phyloP scores from a whole-genome alignment of 1,139 yeast species.

The Taphrina populina region DNA sequence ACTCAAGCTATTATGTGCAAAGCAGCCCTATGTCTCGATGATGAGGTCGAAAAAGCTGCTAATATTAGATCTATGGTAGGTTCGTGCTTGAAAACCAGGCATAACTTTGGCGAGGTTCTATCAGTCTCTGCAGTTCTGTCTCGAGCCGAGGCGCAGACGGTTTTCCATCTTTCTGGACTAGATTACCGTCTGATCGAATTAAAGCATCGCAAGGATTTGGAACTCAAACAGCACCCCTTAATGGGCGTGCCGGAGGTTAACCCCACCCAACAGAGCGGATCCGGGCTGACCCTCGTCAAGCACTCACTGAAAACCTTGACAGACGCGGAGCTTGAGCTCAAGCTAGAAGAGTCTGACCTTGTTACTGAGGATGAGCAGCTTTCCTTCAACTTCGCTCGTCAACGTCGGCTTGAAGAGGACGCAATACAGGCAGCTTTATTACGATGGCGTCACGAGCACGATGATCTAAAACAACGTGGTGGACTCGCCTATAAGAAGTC shows the following conservation, averaged over 20 bases:
- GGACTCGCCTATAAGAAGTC: slow-evolving; percentile 54
- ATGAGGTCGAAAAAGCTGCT: slow-evolving; percentile 43
- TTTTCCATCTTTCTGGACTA: slow-evolving; percentile 46
- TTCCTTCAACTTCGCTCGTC: slow-evolving; percentile 62
- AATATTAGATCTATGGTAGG: slow-evolving; percentile 36
- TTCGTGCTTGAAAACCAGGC: slow-evolving; percentile 14
- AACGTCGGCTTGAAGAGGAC: slow-evolving; percentile 68
- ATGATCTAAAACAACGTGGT: slow-evolving; percentile 66
- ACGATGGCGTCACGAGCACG: slow-evolving; percentile 83
- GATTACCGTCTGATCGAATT: slow-evolving; percentile 48
- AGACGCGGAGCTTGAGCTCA: slow-evolving; percentile 55
- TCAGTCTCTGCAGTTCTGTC: slow-evolving; percentile 69
- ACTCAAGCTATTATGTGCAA: slow-evolving; percentile 45
- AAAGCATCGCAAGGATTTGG: slow-evolving; percentile 37
- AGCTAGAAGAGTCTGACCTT: slow-evolving; percentile 48
- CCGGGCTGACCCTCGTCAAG: slow-evolving; percentile 40
- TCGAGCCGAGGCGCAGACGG: slow-evolving; percentile 55
- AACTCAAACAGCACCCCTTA: slow-evolving; percentile 28
- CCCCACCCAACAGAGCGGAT: slow-evolving; percentile 40
- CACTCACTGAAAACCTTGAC: slow-evolving; percentile 35
- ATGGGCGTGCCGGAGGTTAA: slow-evolving; percentile 52
- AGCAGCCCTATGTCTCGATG: slow-evolving; percentile 40
- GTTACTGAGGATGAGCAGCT: slow-evolving; percentile 2
- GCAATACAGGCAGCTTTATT: slow-evolving; percentile 83
- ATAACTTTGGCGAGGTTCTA: slow-evolving; percentile 49